Base-by-base conservation (phyloP, 208 protist species). In the Acanthamoeba lenticulata region DNA sequence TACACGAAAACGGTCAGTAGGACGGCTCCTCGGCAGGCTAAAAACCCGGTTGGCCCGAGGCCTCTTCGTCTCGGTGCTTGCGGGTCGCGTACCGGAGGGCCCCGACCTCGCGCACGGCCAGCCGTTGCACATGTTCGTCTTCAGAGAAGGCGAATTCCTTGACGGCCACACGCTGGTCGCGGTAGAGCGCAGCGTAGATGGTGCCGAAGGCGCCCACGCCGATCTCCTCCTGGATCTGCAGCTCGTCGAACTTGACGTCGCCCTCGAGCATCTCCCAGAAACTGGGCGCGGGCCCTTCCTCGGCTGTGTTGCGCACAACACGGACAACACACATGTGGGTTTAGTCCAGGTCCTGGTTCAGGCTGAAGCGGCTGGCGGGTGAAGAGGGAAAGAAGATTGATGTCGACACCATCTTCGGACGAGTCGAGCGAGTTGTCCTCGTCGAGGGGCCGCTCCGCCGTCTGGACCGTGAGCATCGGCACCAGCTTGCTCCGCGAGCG, bases 31-130 rank as follows among this genome's bases (percentile, higher is more conserved):
- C n/a, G n/a, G n/a, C n/a, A n/a, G n/a, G n/a, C n/a, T n/a, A n/a
- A n/a, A n/a, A n/a, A n/a, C n/a, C n/a, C n/a, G n/a, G n/a, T n/a
- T n/a, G n/a, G n/a, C n/a, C n/a, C n/a, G n/a, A n/a, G n/a, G n/a
- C n/a, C n/a, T n/a, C n/a, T n/a, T n/a, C n/a, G n/a, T n/a, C n/a
- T n/a, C n/a, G n/a, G n/a, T n/a, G n/a, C n/a, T n/a, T n/a, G n/a
- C n/a, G n/a, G n/a, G n/a, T n/a, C n/a, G n/a, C n/a, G 45, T 62
- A 89, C 79, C 62, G 57, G 47, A 89, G 79, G 19, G 79, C 36
- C 42, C 34, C n/a, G 13, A 89, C 49, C 40, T 89, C 79, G 45
- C 79, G 79, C 11, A 65, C 79, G 79, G 62, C 29, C 19, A 65
- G 49, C 2, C 29, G 3, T n/a, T 45, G 79, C 4, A 65, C 49